Evolutionary conservation across 2,329 filamentous ascomycete species (phyloP).

Genomic region (Mycogone perniciosa): DNA sequence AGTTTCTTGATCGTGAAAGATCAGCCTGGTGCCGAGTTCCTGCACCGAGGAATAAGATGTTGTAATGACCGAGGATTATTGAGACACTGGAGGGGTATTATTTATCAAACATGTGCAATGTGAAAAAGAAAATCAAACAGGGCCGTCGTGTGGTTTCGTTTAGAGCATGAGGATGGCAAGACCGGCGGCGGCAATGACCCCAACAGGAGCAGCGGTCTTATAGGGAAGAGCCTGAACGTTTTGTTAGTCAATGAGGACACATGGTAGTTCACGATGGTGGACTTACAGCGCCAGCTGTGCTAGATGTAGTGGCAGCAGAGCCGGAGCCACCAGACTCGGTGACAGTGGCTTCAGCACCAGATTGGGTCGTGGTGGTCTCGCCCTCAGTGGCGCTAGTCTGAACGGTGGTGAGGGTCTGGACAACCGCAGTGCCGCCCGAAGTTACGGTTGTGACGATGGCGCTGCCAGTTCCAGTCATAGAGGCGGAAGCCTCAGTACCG

Average conservation of each 20-base stretch:
- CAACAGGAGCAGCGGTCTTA: conserved; percentile 39
- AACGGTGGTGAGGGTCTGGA: conserved; percentile 24
- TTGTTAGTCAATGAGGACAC: neutral
- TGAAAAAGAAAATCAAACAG: conserved; percentile 17
- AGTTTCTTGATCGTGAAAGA: conserved; percentile 23
- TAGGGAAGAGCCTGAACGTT: conserved; percentile 27
- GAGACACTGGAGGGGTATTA: conserved; percentile 32
- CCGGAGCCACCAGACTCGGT: conserved; percentile 10
- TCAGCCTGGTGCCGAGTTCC: conserved; percentile 18
- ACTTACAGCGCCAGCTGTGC: conserved; percentile 26
- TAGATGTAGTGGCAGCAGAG: conserved; percentile 14
- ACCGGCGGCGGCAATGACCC: conserved; percentile 43
- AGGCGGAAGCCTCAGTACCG: conserved; percentile 6
- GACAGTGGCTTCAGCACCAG: conserved; percentile 6
- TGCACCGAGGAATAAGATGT: conserved; percentile 18
- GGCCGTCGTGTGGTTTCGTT: conserved; percentile 19
- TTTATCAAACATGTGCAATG: conserved; percentile 36
- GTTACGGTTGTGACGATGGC: conserved; percentile 20
- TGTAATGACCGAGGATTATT: conserved; percentile 22
- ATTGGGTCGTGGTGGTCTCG: conserved; percentile 17
- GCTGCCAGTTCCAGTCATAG: conserved; percentile 11
- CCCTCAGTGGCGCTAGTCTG: conserved; percentile 18
- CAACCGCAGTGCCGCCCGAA: conserved; percentile 17
- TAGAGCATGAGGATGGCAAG: conserved; percentile 44
- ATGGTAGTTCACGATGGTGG: too few species aligned